These are phyloP conservation scores for Diaporthe batatas DNA, from an alignment of 2,329 filamentous ascomycete genomes.

Conservation along the genomic window DNA sequence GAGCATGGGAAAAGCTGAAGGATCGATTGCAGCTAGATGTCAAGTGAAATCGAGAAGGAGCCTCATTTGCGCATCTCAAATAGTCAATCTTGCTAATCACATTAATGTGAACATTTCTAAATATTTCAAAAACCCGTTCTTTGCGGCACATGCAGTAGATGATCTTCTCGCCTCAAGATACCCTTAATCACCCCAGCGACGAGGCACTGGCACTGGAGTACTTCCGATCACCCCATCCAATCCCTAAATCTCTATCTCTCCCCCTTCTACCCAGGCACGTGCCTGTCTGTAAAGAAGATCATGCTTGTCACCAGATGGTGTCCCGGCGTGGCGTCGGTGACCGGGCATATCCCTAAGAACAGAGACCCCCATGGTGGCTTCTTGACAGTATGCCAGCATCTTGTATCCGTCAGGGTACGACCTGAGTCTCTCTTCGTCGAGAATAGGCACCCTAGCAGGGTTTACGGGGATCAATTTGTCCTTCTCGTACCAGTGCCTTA, in stretches of 20 bases:
- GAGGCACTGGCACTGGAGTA: not conserved
- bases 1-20: conserved; percentile 60
- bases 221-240: not conserved
- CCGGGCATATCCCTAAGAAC: conserved; percentile 60
- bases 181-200: not conserved
- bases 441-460: conserved; percentile 55
- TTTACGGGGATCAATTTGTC: conserved; percentile 63
- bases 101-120: not conserved
- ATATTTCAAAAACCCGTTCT: no score
- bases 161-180: not conserved
- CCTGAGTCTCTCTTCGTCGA: conserved; percentile 56
- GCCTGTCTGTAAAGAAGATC: conserved; percentile 17
- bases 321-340: conserved; percentile 52
- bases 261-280: conserved; percentile 6
- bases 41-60: conserved; percentile 27
- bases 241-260: conserved; percentile 1
- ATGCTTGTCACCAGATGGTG: conserved; percentile 18
- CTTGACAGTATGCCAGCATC: conserved; percentile 60
- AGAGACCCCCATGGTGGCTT: conserved; percentile 59
- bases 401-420: conserved; percentile 59
- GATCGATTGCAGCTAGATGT: conserved; percentile 51
- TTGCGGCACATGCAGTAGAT: not conserved
- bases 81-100: not conserved
- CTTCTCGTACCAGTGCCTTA: conserved; percentile 66
- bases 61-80: not conserved